A percentile compares a stretch with the other conserved stretches of the same genome.
phyloP scores from a whole-genome alignment of 768 basidiomycete species.

The Imleria badia region DNA sequence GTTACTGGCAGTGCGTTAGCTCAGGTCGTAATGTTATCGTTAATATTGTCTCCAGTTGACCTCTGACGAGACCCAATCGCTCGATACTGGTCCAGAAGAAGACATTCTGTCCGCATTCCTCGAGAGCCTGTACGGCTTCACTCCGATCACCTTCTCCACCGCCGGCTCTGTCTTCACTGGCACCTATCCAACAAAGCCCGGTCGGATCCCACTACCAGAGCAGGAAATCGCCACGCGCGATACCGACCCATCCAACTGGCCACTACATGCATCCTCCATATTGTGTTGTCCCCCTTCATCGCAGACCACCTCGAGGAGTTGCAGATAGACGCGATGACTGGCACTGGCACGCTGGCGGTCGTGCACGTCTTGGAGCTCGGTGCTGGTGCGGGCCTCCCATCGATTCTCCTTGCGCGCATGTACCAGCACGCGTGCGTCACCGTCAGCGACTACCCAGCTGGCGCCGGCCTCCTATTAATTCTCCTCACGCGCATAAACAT shows the following conservation, averaged over 20 bases:
- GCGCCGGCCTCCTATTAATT: constrained; percentile 55
- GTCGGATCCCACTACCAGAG: too few species aligned
- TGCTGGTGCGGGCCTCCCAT: constrained; percentile 71
- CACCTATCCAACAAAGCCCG: constrained; percentile 38
- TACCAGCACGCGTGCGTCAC: constrained; percentile 44
- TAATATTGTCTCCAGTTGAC: too few species aligned
- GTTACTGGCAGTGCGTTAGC: too few species aligned
- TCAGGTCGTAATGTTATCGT: too few species aligned
- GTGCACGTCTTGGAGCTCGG: constrained; percentile 66
- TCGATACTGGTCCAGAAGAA: too few species aligned
- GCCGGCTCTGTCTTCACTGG: constrained; percentile 54
- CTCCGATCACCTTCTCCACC: constrained; percentile 59
- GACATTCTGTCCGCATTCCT: constrained; percentile 68
- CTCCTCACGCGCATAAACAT: too few species aligned
- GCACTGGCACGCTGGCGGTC: constrained; percentile 6
- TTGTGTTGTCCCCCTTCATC: constrained; percentile 66
- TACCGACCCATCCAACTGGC: constrained; percentile 68
- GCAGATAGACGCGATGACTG: constrained; percentile 32
- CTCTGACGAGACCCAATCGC: too few species aligned
- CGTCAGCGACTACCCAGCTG: constrained; percentile 73
- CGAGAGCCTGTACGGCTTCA: constrained; percentile 57
- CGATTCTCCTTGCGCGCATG: constrained; percentile 60
- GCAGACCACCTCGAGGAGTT: constrained; percentile 61
- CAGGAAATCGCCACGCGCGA: constrained; percentile 60
- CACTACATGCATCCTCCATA: constrained; percentile 73